Conservation (phyloP, 148 eudicot species). For the Chenopodium suecicum region DNA sequence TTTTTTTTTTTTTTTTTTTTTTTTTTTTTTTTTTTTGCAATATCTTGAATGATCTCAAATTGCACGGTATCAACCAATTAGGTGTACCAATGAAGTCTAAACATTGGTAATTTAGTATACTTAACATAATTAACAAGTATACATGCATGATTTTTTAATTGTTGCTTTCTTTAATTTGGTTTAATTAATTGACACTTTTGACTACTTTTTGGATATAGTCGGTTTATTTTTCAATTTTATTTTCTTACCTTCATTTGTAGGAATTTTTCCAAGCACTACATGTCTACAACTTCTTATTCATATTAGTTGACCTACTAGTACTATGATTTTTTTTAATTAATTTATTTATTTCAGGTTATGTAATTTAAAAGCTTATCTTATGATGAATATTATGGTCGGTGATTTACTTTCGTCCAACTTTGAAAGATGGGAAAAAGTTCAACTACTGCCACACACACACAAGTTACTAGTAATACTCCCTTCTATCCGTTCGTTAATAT, state of each 20-base stretch:
- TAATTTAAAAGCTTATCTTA: neutral
- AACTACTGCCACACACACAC: neutral
- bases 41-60: neutral
- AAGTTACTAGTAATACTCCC: too few relatives aligned
- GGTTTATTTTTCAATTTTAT: neutral
- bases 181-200: neutral
- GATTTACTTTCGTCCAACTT: slow-evolving; percentile 1
- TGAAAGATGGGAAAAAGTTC: neutral
- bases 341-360: neutral
- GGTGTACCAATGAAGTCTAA: slow-evolving; percentile 10
- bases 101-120: neutral
- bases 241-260: neutral
- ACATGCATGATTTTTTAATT: neutral
- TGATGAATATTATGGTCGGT: slow-evolving; percentile 8
- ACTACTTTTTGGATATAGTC: slow-evolving; percentile 3
- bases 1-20: too few relatives aligned
- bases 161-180: neutral
- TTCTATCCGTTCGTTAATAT: too few relatives aligned
- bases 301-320: neutral
- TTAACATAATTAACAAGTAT: neutral
- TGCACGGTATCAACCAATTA: neutral
- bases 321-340: neutral
- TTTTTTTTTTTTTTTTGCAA: too few relatives aligned
- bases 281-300: neutral
- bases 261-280: neutral